These are phyloP conservation scores for Neonectria magnoliae DNA, from an alignment of 2,329 filamentous ascomycete genomes.

Conservation along the genomic window DNA sequence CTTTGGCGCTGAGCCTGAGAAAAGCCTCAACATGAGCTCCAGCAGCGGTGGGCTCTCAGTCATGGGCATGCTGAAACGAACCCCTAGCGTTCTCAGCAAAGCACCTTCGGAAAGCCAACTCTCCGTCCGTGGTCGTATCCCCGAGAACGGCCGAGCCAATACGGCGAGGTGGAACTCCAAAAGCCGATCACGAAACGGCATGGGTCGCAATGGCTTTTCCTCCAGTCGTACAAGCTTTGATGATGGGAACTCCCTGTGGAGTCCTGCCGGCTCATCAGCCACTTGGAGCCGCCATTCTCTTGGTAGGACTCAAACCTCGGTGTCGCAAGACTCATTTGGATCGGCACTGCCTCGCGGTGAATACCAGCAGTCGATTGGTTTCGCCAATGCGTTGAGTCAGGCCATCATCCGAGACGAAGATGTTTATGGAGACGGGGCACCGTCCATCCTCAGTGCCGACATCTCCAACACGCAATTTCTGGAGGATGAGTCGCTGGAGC, in stretches of 20 bases:
- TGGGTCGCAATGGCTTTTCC: constrained; percentile 82
- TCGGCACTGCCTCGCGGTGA: constrained; percentile 80
- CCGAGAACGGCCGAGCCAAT: constrained; percentile 63
- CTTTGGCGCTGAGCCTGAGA: constrained; percentile 72
- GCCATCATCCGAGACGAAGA: constrained; percentile 93
- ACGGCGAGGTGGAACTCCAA: constrained; percentile 85
- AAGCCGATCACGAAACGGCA: constrained; percentile 79
- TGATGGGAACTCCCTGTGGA: constrained; percentile 90
- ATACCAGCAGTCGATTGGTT: constrained; percentile 96
- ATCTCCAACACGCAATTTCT: constrained; percentile 72
- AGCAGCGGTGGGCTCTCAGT: constrained; percentile 76
- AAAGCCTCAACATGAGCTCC: constrained; percentile 50
- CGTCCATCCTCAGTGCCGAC: constrained; percentile 68
- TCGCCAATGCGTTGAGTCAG: constrained; percentile 95
- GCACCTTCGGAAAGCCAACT: constrained; percentile 83
- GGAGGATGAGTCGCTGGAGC: constrained; percentile 91
- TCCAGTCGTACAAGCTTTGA: constrained; percentile 96
- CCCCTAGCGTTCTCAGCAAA: constrained; percentile 91
- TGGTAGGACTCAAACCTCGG: constrained; percentile 88
- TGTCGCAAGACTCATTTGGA: constrained; percentile 91
- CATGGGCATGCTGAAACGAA: constrained; percentile 81
- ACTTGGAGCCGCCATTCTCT: constrained; percentile 96
- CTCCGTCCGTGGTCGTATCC: constrained; percentile 75
- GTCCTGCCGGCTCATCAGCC: constrained; percentile 83
- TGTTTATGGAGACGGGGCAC: constrained; percentile 59